Evolutionary conservation across 2,329 filamentous ascomycete genomes (phyloP).

Genomic region (Alternaria solani): DNA sequence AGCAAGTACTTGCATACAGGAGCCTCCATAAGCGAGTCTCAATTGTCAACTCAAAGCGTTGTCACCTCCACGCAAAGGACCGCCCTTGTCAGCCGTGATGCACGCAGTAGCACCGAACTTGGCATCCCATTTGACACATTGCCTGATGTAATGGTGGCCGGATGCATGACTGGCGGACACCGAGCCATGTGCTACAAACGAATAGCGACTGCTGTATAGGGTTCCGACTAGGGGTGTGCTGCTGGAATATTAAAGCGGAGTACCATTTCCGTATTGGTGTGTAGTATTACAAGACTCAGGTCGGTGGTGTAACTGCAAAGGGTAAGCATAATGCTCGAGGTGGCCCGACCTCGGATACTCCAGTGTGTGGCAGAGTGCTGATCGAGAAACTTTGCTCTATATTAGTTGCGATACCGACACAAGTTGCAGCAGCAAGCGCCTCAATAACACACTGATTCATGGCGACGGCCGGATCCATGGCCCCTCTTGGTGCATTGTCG

Average conservation of each 20-base stretch:
- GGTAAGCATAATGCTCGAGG: conserved; percentile 33
- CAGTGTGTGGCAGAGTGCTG: conserved; percentile 13
- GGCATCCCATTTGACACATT: conserved; percentile 25
- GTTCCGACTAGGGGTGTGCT: conserved; percentile 22
- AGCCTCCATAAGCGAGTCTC: conserved; percentile 6
- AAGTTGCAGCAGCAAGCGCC: conserved; percentile 29
- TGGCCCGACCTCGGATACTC: conserved; percentile 35
- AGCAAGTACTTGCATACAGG: conserved; percentile 15
- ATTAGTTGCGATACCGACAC: conserved; percentile 31
- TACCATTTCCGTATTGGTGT: conserved; percentile 22
- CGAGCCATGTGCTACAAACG: conserved; percentile 25
- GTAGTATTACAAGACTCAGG: conserved; percentile 32
- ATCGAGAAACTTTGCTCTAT: conserved; percentile 32
- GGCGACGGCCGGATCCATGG: conserved; percentile 16
- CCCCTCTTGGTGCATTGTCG: conserved; percentile 11
- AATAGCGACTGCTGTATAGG: conserved; percentile 20
- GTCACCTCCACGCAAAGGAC: conserved; percentile 5
- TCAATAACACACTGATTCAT: conserved; percentile 22
- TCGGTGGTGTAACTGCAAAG: conserved; percentile 35
- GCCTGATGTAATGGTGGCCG: conserved; percentile 23
- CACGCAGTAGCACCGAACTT: conserved; percentile 20
- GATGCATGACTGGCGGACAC: conserved; percentile 24
- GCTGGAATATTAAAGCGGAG: conserved; percentile 30
- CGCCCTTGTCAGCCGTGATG: conserved; percentile 19
- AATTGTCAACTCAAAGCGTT: conserved; percentile 4